Evolutionary conservation across 306 rosid genomes (phyloP).

Genomic region (Lithocarpus polystachyus): DNA sequence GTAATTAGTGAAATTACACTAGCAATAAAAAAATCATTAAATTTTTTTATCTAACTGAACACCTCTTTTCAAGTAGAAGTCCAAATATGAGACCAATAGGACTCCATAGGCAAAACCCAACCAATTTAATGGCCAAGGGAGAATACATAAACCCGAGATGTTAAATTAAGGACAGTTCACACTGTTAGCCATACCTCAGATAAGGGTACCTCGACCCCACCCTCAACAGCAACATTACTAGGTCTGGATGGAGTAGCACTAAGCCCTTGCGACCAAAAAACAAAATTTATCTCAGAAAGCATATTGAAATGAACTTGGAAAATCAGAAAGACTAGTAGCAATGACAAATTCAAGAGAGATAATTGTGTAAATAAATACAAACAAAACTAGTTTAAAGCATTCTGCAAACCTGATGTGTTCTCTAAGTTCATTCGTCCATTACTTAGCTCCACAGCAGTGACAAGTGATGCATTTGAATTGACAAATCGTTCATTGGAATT

Average conservation of each 20-base stretch:
- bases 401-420: constrained; percentile 64
- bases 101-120: neutral
- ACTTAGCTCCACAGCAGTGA: constrained; percentile 57
- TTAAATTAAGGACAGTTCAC: neutral
- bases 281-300: constrained; percentile 31
- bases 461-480: constrained; percentile 51
- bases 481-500: constrained; percentile 51
- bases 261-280: constrained; percentile 47
- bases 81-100: no score
- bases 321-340: constrained; percentile 14
- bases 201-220: constrained; percentile 62
- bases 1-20: neutral
- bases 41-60: neutral
- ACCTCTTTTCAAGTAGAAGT: neutral
- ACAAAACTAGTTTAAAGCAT: constrained; percentile 19
- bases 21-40: neutral
- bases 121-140: neutral
- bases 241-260: constrained; percentile 52
- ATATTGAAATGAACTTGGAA: constrained; percentile 22
- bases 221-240: constrained; percentile 52
- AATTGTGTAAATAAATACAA: constrained; percentile 14
- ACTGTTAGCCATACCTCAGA: constrained; percentile 58
- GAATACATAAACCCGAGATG: neutral
- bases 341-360: constrained; percentile 12
- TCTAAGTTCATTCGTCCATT: constrained; percentile 62